Percentiles rank a stretch among this genome's conserved stretches.
Evolutionary conservation across 139 green algal genomes (phyloP).

Genomic region (Micractinium conductrix): DNA sequence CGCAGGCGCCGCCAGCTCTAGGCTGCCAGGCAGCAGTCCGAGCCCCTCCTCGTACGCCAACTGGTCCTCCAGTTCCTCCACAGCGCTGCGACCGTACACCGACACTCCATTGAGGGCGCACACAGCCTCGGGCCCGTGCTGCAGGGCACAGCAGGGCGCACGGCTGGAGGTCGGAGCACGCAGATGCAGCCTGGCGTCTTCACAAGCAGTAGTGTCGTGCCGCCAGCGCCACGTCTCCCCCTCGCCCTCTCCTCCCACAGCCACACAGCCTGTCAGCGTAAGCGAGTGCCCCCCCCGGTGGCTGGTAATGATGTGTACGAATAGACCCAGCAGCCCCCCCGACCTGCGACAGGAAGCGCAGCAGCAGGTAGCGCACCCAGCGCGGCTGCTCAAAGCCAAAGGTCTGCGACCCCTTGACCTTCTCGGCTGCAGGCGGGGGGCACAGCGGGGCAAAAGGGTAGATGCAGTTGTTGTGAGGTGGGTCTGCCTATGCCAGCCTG

Average conservation of each 20-base stretch:
- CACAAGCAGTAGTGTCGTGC: too few species aligned
- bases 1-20: not conserved
- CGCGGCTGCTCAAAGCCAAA: conserved; percentile 54
- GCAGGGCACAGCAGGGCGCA: too few species aligned
- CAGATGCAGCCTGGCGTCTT: too few species aligned
- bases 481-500: not conserved
- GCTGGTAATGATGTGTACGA: too few species aligned
- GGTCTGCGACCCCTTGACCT: conserved; percentile 76
- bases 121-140: conserved; percentile 83
- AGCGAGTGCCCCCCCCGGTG: too few species aligned
- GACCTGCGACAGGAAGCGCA: conserved; percentile 74
- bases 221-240: too few species aligned
- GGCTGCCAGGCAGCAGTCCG: not conserved
- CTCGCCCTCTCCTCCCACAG: too few species aligned
- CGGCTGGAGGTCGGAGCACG: too few species aligned
- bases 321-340: too few species aligned
- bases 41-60: conserved; percentile 44
- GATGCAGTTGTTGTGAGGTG: not conserved
- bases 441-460: not conserved
- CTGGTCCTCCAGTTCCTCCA: conserved; percentile 83
- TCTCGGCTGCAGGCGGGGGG: conserved; percentile 38
- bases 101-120: conserved; percentile 89
- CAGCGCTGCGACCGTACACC: conserved; percentile 73
- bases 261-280: too few species aligned
- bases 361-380: conserved; percentile 77